Percentiles rank a stretch among this genome's conserved stretches.
Evolutionary conservation across 768 basidiomycete genomes (phyloP).

Genomic region (Rhizopogon sp.): DNA sequence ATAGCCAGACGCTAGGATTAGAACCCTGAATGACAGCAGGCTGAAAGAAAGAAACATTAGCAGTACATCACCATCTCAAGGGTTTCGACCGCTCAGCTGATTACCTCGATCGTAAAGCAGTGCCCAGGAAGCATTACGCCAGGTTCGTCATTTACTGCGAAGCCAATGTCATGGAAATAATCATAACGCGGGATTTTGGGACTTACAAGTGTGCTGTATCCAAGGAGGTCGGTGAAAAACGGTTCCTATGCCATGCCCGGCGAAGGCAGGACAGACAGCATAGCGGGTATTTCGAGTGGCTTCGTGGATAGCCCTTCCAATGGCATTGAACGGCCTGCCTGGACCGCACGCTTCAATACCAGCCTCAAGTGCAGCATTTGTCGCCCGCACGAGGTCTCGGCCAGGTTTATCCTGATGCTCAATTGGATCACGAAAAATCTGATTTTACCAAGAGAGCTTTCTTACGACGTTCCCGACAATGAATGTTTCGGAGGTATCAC

Average conservation of each 20-base stretch:
- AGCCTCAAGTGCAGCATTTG: conserved; percentile 58
- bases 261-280: conserved; percentile 67
- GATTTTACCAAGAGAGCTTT: conserved; percentile 5
- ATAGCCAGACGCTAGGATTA: conserved; percentile 66
- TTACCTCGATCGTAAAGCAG: conserved; percentile 90
- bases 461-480: conserved; percentile 73
- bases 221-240: conserved; percentile 79
- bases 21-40: conserved; percentile 75
- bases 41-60: conserved; percentile 27
- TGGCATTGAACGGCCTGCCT: conserved; percentile 59
- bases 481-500: conserved; percentile 85
- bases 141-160: conserved; percentile 76
- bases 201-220: conserved; percentile 73
- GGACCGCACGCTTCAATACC: conserved; percentile 78
- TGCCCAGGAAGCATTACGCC: conserved; percentile 80
- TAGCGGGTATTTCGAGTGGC: conserved; percentile 36
- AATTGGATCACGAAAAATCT: not conserved
- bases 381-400: conserved; percentile 54
- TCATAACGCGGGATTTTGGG: not conserved
- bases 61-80: not conserved
- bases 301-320: conserved; percentile 66
- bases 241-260: conserved; percentile 84
- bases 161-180: not conserved
- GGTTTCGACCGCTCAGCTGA: not conserved
- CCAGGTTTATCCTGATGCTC: conserved; percentile 61